A percentile compares a stretch with the other conserved stretches of the same genome.
These are phyloP conservation scores for Penicillium verrucosum DNA, from an alignment of 2,329 filamentous ascomycete species.

Conservation along the genomic window DNA sequence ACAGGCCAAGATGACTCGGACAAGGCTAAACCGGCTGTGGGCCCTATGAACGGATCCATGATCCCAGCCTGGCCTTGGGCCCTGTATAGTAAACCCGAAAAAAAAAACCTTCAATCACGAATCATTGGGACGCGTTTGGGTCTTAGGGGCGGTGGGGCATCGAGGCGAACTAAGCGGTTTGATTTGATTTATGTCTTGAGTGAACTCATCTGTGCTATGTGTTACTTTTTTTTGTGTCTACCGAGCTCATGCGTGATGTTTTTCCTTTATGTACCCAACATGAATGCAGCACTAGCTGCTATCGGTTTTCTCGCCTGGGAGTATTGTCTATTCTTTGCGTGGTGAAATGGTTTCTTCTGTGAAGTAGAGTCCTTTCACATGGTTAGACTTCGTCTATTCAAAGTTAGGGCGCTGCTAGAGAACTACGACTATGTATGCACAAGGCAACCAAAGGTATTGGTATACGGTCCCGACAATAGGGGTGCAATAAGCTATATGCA, in stretches of 20 bases:
- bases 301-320: conserved; percentile 10
- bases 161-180: conserved; percentile 39
- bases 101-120: conserved; percentile 26
- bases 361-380: background rate
- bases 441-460: background rate
- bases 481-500: background rate
- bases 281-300: conserved; percentile 18
- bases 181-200: conserved; percentile 33
- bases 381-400: background rate
- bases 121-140: conserved; percentile 40
- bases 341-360: background rate
- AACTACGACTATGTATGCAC: background rate
- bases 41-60: conserved; percentile 28
- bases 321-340: background rate
- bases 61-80: conserved; percentile 28
- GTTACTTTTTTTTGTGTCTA: conserved; percentile 17
- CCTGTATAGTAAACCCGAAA: conserved; percentile 40
- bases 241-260: conserved; percentile 22
- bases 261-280: conserved; percentile 14
- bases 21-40: conserved; percentile 37
- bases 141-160: conserved; percentile 34
- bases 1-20: conserved; percentile 46
- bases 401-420: background rate
- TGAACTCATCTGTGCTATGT: conserved; percentile 23
- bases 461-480: background rate